Base-by-base conservation (phyloP, 371 early-diverging fungal species). In the Syncephalastrum racemosum region DNA sequence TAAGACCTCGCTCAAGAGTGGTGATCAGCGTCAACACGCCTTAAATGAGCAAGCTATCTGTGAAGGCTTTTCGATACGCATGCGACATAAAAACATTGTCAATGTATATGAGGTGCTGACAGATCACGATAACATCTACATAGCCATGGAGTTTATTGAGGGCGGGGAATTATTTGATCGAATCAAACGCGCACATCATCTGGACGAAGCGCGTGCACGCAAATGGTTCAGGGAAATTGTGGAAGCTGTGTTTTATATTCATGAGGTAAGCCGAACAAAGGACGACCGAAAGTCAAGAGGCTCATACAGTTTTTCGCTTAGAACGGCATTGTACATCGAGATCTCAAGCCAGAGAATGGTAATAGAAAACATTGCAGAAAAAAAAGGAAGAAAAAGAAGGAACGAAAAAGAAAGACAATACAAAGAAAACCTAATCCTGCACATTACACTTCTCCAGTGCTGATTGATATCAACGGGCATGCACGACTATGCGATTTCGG, bases 151-250 rank as follows among this genome's bases (percentile, higher is more conserved):
- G 67, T 92, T 95, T 64, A 81, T 95, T 47, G 90, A 90, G 55
- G 99, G 99, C 53, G 97, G 96, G 15, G 98, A 99, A 74, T 76
- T 99, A 40, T 95, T 97, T 71, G 96, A 98, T 54, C 89, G 92
- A 62, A 88, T 99, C 22, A 87, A 93, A 31, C 90, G 92, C 66
- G 79, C 88, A 46, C 94, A 94, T 4, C 77, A 90, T 10, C 71
- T 99, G 46, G 72, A 84, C 4, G 99, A 99, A 59, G 67, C 66
- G 13, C 89, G 90, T 57, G 97, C 98, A 1, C 83, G 91, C 47
- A 78, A 68, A 40, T 97, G 95, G 73, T 98, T 98, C 63, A 88
- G 92, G 70, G 97, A 99, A 68, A 94, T 99, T 22, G 82, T 98
- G 14, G 88, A 87, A 47, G 99, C 94, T 2, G 83, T 99, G n/a